Percentiles rank a stretch among this genome's conserved stretches.
Conservation (phyloP, 495 filamentous ascomycete genomes). For the Alectoria sarmentosa region DNA sequence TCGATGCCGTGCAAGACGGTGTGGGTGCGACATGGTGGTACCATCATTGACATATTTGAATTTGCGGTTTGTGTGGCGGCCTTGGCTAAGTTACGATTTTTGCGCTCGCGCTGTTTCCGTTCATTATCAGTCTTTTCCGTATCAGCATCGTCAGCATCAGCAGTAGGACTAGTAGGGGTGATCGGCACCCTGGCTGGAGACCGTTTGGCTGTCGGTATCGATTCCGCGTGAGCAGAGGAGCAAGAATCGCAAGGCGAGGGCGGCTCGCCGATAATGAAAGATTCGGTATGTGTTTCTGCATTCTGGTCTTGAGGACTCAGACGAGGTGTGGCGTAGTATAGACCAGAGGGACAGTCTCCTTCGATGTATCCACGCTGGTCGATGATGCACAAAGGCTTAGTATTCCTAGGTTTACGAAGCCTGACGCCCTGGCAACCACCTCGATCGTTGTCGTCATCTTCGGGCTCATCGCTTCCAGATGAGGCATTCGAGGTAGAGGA, state of each 20-base stretch:
- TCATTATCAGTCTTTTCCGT: not conserved
- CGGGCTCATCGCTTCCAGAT: not conserved
- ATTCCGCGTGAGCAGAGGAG: not conserved
- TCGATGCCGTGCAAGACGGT: not conserved
- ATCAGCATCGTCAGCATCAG: not conserved
- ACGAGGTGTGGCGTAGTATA: slow-evolving; percentile 1
- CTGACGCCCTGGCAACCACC: not conserved
- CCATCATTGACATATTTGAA: too few species aligned
- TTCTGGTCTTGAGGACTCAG: not conserved
- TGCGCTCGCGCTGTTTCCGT: not conserved
- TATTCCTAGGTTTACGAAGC: not conserved
- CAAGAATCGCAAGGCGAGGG: not conserved
- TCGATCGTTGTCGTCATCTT: not conserved
- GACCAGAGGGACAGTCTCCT: not conserved
- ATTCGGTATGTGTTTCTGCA: not conserved
- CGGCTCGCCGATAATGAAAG: not conserved
- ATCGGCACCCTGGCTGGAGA: not conserved
- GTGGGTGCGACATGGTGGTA: too few species aligned
- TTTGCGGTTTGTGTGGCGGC: too few species aligned
- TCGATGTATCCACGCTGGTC: not conserved
- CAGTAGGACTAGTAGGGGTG: not conserved
- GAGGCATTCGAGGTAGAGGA: not conserved
- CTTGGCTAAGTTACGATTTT: not conserved
- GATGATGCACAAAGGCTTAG: not conserved
- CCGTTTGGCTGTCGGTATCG: not conserved